Evolutionary conservation across 2,329 filamentous ascomycete genomes (phyloP).

Genomic region (Aspergillus brunneoviolaceus): DNA sequence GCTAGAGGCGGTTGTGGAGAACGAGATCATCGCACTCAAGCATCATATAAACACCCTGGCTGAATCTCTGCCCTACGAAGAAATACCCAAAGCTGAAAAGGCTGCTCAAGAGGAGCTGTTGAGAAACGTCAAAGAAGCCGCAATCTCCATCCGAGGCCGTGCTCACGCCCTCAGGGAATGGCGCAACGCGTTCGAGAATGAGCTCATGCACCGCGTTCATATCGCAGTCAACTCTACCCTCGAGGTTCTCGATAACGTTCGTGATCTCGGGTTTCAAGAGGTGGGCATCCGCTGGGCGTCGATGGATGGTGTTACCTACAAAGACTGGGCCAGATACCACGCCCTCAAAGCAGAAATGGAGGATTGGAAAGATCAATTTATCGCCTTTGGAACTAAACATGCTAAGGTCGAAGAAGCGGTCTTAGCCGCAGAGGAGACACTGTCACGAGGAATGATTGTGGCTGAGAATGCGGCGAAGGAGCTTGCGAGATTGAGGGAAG

Average conservation of each 20-base stretch:
- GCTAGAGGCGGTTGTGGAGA: constrained; percentile 65
- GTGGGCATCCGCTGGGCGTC: constrained; percentile 93
- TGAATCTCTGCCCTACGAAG: constrained; percentile 57
- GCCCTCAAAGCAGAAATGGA: constrained; percentile 78
- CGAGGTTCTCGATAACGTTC: constrained; percentile 76
- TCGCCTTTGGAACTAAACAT: constrained; percentile 72
- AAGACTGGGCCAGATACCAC: constrained; percentile 96
- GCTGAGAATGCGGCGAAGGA: constrained; percentile 79
- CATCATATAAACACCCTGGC: constrained; percentile 61
- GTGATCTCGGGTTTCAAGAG: constrained; percentile 81
- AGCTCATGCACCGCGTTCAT: constrained; percentile 67
- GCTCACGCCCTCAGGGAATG: constrained; percentile 76
- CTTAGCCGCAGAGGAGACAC: constrained; percentile 65
- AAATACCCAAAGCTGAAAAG: constrained; percentile 53
- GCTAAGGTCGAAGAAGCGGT: constrained; percentile 68
- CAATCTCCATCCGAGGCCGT: constrained; percentile 70
- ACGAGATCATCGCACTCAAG: constrained; percentile 66
- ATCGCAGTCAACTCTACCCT: constrained; percentile 77
- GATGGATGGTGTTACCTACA: constrained; percentile 93
- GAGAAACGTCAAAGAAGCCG: constrained; percentile 63
- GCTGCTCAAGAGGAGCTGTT: constrained; percentile 54
- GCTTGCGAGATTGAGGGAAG: constrained; percentile 75
- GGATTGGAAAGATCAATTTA: constrained; percentile 80
- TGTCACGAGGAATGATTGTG: constrained; percentile 76
- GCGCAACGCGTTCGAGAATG: constrained; percentile 69